Evolutionary conservation across 106 monocot genomes (phyloP).

Genomic region (Chionographis japonica): DNA sequence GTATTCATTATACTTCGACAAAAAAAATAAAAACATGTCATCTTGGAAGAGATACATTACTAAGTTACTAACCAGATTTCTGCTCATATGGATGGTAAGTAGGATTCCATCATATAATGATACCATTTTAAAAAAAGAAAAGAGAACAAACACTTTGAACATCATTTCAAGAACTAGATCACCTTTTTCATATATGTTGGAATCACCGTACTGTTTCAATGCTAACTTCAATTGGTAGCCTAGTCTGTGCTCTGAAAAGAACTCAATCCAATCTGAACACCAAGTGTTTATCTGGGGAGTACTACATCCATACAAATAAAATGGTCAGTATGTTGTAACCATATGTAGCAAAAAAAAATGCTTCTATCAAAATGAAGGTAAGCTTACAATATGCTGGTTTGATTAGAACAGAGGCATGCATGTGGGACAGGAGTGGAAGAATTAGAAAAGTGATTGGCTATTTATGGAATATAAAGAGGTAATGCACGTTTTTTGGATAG

Average conservation of each 20-base stretch:
- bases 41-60: too few relatives aligned
- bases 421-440: too few relatives aligned
- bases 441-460: too few relatives aligned
- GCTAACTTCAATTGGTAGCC: conserved; percentile 78
- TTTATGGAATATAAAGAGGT: too few relatives aligned
- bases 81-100: too few relatives aligned
- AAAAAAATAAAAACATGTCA: too few relatives aligned
- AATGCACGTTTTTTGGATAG: too few relatives aligned
- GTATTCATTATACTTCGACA: too few relatives aligned
- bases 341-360: not conserved
- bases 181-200: conserved; percentile 84
- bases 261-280: conserved; percentile 85
- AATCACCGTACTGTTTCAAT: conserved; percentile 54
- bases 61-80: too few relatives aligned
- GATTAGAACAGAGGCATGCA: too few relatives aligned
- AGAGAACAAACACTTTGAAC: not conserved
- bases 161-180: not conserved
- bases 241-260: conserved; percentile 74
- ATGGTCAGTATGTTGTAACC: not conserved
- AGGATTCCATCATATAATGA: not conserved
- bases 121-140: not conserved
- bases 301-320: conserved; percentile 31
- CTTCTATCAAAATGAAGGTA: not conserved
- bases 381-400: too few relatives aligned
- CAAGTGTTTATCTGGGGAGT: conserved; percentile 95